Conservation (phyloP, 768 basidiomycete species). For the Rhodotorula toruloides region DNA sequence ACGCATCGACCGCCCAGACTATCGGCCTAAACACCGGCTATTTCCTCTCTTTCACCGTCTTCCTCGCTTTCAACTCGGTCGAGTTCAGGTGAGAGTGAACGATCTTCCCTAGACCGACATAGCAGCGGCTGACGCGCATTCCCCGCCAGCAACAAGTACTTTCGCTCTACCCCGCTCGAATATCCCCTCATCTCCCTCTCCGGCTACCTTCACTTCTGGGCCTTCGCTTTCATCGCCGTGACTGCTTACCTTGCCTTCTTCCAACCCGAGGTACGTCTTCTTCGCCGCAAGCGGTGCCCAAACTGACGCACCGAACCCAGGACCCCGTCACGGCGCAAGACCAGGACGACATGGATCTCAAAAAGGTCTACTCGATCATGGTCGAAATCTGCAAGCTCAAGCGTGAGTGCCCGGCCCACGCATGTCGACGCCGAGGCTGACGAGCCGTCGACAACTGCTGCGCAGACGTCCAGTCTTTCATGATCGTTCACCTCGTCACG, state of each 20-base stretch:
- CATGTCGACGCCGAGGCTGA: slow-evolving; percentile 1
- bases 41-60: slow-evolving; percentile 94
- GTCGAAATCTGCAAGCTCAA: slow-evolving; percentile 86
- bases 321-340: slow-evolving; percentile 64
- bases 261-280: slow-evolving; percentile 70
- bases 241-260: slow-evolving; percentile 81
- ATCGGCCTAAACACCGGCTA: slow-evolving; percentile 93
- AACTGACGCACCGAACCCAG: slow-evolving; percentile 47
- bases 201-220: slow-evolving; percentile 82
- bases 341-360: slow-evolving; percentile 82
- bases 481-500: slow-evolving; percentile 78
- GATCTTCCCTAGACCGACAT: too few relatives aligned
- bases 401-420: slow-evolving; percentile 55
- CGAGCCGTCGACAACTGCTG: not conserved
- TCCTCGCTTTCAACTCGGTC: slow-evolving; percentile 91
- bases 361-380: slow-evolving; percentile 84
- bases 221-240: slow-evolving; percentile 69
- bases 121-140: too few relatives aligned
- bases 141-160: slow-evolving; percentile 50
- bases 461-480: slow-evolving; percentile 81
- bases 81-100: slow-evolving; percentile 72
- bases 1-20: slow-evolving; percentile 96
- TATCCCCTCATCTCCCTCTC: slow-evolving; percentile 55
- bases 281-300: not conserved
- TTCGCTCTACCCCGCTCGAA: slow-evolving; percentile 48